Percentiles rank a stretch among this genome's conserved stretches.
These are phyloP conservation scores for Pseudocercospora macadamiae DNA, from an alignment of 2,329 filamentous ascomycete genomes.

Conservation along the genomic window DNA sequence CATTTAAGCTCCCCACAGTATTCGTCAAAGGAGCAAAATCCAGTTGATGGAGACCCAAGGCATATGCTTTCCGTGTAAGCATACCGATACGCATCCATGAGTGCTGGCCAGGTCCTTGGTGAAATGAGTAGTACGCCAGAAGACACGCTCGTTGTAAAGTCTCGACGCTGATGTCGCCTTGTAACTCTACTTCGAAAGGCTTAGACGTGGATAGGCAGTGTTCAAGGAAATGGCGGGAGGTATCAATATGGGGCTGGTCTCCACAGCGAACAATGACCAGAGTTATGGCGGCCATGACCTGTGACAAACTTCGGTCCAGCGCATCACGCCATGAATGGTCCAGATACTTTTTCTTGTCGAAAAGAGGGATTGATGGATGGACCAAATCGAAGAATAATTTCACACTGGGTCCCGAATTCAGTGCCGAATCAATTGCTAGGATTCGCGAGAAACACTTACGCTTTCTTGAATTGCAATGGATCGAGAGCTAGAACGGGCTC, in stretches of 20 bases:
- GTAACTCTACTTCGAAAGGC: not conserved
- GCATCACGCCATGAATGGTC: not conserved
- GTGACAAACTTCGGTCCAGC: not conserved
- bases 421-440: not conserved
- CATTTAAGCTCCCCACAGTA: not conserved
- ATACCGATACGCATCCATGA: not conserved
- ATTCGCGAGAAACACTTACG: not conserved
- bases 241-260: not conserved
- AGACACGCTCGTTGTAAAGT: not conserved
- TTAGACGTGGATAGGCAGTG: not conserved
- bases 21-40: not conserved
- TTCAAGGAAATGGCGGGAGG: not conserved
- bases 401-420: too few relatives aligned
- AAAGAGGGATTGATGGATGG: not conserved
- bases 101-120: not conserved
- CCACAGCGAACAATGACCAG: not conserved
- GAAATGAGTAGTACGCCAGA: constrained; percentile 1
- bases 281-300: not conserved
- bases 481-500: not conserved
- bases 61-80: not conserved
- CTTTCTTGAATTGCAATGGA: not conserved
- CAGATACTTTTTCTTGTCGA: not conserved
- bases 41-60: not conserved
- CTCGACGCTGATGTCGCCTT: not conserved
- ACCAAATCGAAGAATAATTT: not conserved